Conservation (phyloP, 2,329 filamentous ascomycete genomes). For the Trichoderma harzianum region DNA sequence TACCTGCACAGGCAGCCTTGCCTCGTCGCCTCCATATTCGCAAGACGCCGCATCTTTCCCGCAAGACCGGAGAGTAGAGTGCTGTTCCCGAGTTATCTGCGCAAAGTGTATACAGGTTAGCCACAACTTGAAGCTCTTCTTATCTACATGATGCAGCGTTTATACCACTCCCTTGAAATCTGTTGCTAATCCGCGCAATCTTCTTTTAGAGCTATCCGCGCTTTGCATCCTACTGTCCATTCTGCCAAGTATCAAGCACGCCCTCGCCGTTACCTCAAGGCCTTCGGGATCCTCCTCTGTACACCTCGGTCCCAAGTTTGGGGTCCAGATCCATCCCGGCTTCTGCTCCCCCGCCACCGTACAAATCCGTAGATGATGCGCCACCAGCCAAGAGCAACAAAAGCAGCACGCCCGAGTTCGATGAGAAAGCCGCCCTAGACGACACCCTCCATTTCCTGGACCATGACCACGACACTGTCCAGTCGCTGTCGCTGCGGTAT, state of each 20-base stretch:
- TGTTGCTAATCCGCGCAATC: constrained; percentile 17
- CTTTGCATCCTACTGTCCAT: constrained; percentile 66
- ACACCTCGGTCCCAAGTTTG: constrained; percentile 42
- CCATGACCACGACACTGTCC: constrained; percentile 63
- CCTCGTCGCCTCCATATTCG: constrained; percentile 49
- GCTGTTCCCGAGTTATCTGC: constrained; percentile 70
- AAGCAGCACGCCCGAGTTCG: constrained; percentile 25
- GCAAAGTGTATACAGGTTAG: constrained; percentile 60
- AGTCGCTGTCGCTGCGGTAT: constrained; percentile 69
- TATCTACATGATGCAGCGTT: not conserved
- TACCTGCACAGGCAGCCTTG: constrained; percentile 64
- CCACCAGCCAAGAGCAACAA: constrained; percentile 26
- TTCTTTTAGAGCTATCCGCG: constrained; percentile 57
- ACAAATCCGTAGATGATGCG: constrained; percentile 24
- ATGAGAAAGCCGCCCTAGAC: constrained; percentile 41
- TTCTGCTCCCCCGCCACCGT: constrained; percentile 39
- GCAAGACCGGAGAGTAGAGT: constrained; percentile 60
- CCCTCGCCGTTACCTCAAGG: constrained; percentile 59
- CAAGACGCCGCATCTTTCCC: constrained; percentile 57
- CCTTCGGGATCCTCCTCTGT: constrained; percentile 65
- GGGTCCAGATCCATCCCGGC: constrained; percentile 24
- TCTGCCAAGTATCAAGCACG: constrained; percentile 67
- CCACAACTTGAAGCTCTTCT: not conserved
- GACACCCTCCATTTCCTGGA: constrained; percentile 74
- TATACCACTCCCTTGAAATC: no score